Evolutionary conservation across 176 grass and related monocot genomes (phyloP).

Genomic region (Ananas comosus): DNA sequence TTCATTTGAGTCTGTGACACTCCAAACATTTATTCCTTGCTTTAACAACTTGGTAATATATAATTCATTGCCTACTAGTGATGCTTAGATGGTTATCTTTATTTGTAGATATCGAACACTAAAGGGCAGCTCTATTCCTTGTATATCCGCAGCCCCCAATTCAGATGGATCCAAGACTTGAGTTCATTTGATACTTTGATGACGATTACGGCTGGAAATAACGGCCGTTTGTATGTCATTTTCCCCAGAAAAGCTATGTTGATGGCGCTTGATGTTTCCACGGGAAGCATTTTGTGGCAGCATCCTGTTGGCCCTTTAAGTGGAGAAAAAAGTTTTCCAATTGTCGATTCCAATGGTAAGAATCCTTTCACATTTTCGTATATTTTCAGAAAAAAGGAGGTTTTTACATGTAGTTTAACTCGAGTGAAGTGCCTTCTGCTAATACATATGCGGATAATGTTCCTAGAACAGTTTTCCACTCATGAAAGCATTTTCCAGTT

Average conservation of each 20-base stretch:
- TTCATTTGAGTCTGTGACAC: no score
- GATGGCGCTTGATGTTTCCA: constrained; percentile 54
- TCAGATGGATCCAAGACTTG: constrained; percentile 73
- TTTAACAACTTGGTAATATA: neutral
- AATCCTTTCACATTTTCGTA: neutral
- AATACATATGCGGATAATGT: no score
- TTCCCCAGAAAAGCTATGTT: constrained; percentile 45
- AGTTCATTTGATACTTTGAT: constrained; percentile 43
- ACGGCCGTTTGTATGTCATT: constrained; percentile 36
- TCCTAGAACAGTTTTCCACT: no score
- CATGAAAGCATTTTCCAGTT: no score
- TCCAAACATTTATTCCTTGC: no score
- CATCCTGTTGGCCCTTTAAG: constrained; percentile 53
- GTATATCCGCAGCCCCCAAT: constrained; percentile 37
- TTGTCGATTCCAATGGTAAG: constrained; percentile 71
- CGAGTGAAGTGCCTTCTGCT: neutral
- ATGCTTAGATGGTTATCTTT: neutral
- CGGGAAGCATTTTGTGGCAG: constrained; percentile 71
- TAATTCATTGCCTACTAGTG: neutral
- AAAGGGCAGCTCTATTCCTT: constrained; percentile 79
- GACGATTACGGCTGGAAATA: constrained; percentile 52
- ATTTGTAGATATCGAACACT: constrained; percentile 55
- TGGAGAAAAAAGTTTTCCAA: constrained; percentile 29
- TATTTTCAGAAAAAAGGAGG: neutral
- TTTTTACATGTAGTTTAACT: neutral